phyloP scores from a whole-genome alignment of 768 basidiomycete species.

The Hortiboletus campestris region DNA sequence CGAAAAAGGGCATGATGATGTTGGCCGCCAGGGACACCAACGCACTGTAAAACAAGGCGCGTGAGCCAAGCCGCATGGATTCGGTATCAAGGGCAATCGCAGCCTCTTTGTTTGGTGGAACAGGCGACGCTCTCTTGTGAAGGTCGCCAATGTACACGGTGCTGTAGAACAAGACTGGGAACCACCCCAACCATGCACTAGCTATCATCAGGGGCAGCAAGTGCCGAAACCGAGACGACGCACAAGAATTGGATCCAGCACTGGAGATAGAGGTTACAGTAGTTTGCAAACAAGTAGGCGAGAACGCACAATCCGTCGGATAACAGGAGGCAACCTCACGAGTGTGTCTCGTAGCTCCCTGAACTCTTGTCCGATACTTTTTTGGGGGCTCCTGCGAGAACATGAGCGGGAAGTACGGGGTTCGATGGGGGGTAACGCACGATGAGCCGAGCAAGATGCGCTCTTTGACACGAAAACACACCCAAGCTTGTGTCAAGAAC shows the following conservation, averaged over 20 bases:
- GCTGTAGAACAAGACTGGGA: slow-evolving; percentile 86
- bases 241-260: slow-evolving; percentile 82
- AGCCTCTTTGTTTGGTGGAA: slow-evolving; percentile 25
- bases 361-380: slow-evolving; percentile 44
- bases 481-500: slow-evolving; percentile 60
- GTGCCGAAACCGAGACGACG: slow-evolving; percentile 23
- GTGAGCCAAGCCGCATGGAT: slow-evolving; percentile 79
- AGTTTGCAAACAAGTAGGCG: background rate
- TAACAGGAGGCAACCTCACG: slow-evolving; percentile 64
- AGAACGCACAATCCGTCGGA: slow-evolving; percentile 73
- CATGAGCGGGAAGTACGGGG: background rate
- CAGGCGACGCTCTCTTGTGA: slow-evolving; percentile 53
- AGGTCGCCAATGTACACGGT: slow-evolving; percentile 87
- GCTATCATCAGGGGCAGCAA: background rate
- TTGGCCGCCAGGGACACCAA: slow-evolving; percentile 66
- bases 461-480: slow-evolving; percentile 65
- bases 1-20: slow-evolving; percentile 68
- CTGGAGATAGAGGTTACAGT: slow-evolving; percentile 36
- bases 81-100: slow-evolving; percentile 51
- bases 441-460: slow-evolving; percentile 56
- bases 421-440: slow-evolving; percentile 13
- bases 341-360: slow-evolving; percentile 72
- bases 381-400: slow-evolving; percentile 16
- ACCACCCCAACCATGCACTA: slow-evolving; percentile 89
- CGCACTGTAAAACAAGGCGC: slow-evolving; percentile 79